Conservation (phyloP, 164 flowering plant genomes). For the Protea cynaroides region DNA sequence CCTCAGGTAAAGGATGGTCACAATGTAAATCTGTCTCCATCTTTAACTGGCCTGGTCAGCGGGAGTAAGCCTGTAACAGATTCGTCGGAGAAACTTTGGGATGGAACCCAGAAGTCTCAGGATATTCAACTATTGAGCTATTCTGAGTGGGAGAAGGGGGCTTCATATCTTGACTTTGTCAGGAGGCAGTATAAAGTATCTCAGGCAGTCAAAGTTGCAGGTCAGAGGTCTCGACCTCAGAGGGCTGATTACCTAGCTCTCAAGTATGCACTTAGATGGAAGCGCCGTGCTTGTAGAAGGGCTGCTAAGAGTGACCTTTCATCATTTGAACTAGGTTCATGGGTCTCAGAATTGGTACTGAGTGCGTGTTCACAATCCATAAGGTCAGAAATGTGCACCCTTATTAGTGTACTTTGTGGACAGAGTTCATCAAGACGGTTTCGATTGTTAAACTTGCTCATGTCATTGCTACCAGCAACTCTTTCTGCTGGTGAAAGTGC, state of each 20-base stretch:
- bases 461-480: slow-evolving; percentile 82
- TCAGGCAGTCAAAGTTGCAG: slow-evolving; percentile 49
- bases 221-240: slow-evolving; percentile 68
- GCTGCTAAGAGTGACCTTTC: slow-evolving; percentile 46
- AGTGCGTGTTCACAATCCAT: slow-evolving; percentile 98
- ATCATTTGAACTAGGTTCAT: slow-evolving; percentile 87
- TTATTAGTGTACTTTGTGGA: slow-evolving; percentile 72
- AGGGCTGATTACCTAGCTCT: slow-evolving; percentile 73
- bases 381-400: slow-evolving; percentile 89
- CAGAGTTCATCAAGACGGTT: slow-evolving; percentile 77
- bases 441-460: slow-evolving; percentile 68
- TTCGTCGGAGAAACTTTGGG: slow-evolving; percentile 62
- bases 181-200: slow-evolving; percentile 92
- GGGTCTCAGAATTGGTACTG: slow-evolving; percentile 90
- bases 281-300: slow-evolving; percentile 49
- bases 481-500: slow-evolving; percentile 96
- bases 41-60: slow-evolving; percentile 29
- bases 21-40: slow-evolving; percentile 30
- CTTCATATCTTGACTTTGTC: slow-evolving; percentile 97
- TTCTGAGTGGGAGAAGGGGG: slow-evolving; percentile 97
- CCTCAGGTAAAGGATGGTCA: slow-evolving; percentile 52
- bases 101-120: slow-evolving; percentile 58
- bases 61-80: slow-evolving; percentile 47
- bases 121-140: slow-evolving; percentile 89
- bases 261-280: slow-evolving; percentile 96